Base-by-base conservation (phyloP, 2,329 filamentous ascomycete genomes). In the Venturia oleaginea region DNA sequence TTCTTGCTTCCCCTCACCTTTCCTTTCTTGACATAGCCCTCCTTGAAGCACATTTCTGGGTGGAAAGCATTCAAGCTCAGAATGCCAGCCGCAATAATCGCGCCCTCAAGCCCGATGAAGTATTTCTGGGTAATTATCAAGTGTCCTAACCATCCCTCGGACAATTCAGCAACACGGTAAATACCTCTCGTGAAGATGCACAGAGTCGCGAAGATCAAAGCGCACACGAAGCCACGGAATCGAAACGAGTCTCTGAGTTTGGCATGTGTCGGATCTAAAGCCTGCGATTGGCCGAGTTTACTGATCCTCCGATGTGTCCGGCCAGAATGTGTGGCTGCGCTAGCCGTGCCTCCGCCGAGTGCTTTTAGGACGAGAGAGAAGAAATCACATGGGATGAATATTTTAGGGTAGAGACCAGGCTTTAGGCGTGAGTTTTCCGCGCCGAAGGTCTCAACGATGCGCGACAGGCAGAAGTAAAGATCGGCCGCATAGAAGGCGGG, bases 141-240 rank as follows among this genome's bases (percentile, higher is more conserved):
- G 27, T 78, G 73, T 0, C 86, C 86, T 3, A 71, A 73, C 82
- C 85, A 91, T 0, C 87, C 87, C 62, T 82, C 77, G 67, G 81
- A 83, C 67, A 90, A 75, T 78, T 90, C 87, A 0, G 83, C 83
- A 27, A 88, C 83, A 64, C 88, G 82, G 73, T 85, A 90, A 51
- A 85, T 81, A 67, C 82, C 86, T 10, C 88, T 79, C 69, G 83
- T 83, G 67, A 89, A 83, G 69, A 90, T 85, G 68, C 80, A 81
- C 15, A 88, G 62, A n/a, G 85, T 86, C 2, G 85, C 80, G 2
- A 87, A 72, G 0, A 76, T 71, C 22, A 88, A 77, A 13, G 81
- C 83, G n/a, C 69, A 70, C 5, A 86, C 72, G 72, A 87, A 88
- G 15, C 77, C 76, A 64, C 76, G 77, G 75, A 87, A 86, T 30